phyloP scores from a whole-genome alignment of 805 yeast genomes.

The Ogataea siamensis region DNA sequence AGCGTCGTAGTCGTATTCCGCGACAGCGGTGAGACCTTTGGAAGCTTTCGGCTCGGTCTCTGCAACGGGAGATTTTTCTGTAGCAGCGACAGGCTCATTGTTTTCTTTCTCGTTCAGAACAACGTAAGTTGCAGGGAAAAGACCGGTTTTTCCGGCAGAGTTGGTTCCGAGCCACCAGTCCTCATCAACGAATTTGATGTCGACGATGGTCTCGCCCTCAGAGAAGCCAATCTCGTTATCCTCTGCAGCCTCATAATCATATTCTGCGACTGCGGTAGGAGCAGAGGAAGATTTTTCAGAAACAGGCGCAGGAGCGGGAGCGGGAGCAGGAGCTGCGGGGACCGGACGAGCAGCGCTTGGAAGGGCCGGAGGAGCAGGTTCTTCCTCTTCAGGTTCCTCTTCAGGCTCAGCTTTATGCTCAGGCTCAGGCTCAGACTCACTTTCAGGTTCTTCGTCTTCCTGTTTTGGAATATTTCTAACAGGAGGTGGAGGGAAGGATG shows the following conservation, averaged over 20 bases:
- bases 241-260: constrained; percentile 73
- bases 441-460: constrained; percentile 6
- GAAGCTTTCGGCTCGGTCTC: constrained; percentile 23
- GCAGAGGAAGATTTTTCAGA: too few species aligned
- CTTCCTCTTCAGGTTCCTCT: constrained; percentile 21
- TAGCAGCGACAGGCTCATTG: constrained; percentile 20
- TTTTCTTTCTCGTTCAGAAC: constrained; percentile 32
- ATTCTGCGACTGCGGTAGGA: constrained; percentile 70
- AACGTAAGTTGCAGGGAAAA: constrained; percentile 59
- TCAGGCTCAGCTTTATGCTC: constrained; percentile 22
- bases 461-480: constrained; percentile 1
- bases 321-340: constrained; percentile 11
- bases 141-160: constrained; percentile 45
- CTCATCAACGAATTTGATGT: constrained; percentile 67
- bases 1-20: constrained; percentile 81
- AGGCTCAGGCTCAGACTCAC: constrained; percentile 9
- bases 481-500: constrained; percentile 8
- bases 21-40: constrained; percentile 49
- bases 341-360: constrained; percentile 29
- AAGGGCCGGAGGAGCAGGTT: constrained; percentile 18
- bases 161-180: constrained; percentile 62
- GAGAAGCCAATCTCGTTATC: constrained; percentile 68
- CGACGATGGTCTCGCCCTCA: constrained; percentile 66
- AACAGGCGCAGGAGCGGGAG: too few species aligned
- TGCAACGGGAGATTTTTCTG: constrained; percentile 2